These are phyloP conservation scores for Eucalyptus pauciflora DNA, from an alignment of 345 rosid genomes.

Conservation along the genomic window DNA sequence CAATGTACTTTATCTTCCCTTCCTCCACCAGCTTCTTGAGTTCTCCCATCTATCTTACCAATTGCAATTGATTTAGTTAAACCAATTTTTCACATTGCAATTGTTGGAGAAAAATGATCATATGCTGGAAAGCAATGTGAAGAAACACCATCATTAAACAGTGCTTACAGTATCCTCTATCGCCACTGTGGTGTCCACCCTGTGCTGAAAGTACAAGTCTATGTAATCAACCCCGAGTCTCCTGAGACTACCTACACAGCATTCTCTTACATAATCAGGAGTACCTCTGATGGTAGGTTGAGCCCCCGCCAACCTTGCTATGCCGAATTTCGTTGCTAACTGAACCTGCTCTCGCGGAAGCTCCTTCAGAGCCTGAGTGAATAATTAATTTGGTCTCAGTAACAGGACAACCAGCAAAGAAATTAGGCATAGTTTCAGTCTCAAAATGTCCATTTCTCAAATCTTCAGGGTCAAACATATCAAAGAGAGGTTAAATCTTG, in stretches of 20 bases:
- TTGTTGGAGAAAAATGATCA: background rate
- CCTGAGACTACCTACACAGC: conserved; percentile 51
- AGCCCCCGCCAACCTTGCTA: background rate
- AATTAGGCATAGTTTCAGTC: background rate
- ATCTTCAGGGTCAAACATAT: background rate
- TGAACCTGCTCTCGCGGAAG: conserved; percentile 42
- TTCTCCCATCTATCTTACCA: conserved; percentile 27
- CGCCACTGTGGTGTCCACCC: conserved; percentile 36
- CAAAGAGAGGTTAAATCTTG: background rate
- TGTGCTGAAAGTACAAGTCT: conserved; percentile 44
- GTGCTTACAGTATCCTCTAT: conserved; percentile 45
- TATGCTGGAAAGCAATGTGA: background rate
- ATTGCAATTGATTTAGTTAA: background rate
- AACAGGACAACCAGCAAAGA: background rate
- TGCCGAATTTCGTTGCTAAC: conserved; percentile 46
- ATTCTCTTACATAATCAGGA: conserved; percentile 35
- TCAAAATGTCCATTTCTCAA: background rate
- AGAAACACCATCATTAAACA: background rate
- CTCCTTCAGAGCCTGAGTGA: conserved; percentile 34
- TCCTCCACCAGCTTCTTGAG: conserved; percentile 53
- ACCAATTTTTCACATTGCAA: no score
- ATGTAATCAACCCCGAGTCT: conserved; percentile 44
- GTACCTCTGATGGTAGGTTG: conserved; percentile 12
- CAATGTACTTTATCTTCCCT: conserved; percentile 43
- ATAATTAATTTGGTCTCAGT: background rate